Conservation (phyloP, 75 land plant genomes). For the Picea glauca region DNA sequence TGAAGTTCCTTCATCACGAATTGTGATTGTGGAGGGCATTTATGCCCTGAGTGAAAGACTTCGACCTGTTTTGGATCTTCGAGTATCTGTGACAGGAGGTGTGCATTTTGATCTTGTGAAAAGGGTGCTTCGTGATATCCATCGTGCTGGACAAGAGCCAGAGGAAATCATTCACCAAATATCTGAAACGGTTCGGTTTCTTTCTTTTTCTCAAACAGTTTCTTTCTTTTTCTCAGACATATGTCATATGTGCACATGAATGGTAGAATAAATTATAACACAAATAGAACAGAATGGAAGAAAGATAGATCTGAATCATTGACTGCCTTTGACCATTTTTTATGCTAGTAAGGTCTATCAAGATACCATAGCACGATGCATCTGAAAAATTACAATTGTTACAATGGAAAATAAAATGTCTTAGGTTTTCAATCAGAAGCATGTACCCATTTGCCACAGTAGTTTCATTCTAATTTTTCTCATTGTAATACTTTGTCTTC, state of each 20-base stretch:
- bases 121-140: conserved; percentile 85
- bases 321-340: not conserved
- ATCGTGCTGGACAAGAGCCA: conserved; percentile 92
- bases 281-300: not conserved
- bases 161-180: conserved; percentile 95
- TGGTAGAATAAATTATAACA: not conserved
- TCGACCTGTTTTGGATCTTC: conserved; percentile 72
- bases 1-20: conserved; percentile 79
- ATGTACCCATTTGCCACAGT: too few relatives aligned
- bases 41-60: conserved; percentile 90
- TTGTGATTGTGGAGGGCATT: conserved; percentile 86
- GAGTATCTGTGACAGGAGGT: conserved; percentile 89
- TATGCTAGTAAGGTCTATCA: not conserved
- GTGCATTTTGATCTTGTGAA: conserved; percentile 95
- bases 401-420: not conserved
- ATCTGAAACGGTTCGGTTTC: conserved; percentile 56
- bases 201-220: not conserved
- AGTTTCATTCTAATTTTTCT: too few relatives aligned
- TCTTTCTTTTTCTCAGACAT: not conserved
- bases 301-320: not conserved
- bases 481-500: too few relatives aligned
- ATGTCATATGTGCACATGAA: not conserved
- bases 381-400: not conserved
- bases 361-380: not conserved
- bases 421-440: too few relatives aligned